A percentile compares a stretch with the other conserved stretches of the same genome.
These are phyloP conservation scores for Ustilago sp. DNA, from an alignment of 1,284 basidiomycete genomes.

Conservation along the genomic window DNA sequence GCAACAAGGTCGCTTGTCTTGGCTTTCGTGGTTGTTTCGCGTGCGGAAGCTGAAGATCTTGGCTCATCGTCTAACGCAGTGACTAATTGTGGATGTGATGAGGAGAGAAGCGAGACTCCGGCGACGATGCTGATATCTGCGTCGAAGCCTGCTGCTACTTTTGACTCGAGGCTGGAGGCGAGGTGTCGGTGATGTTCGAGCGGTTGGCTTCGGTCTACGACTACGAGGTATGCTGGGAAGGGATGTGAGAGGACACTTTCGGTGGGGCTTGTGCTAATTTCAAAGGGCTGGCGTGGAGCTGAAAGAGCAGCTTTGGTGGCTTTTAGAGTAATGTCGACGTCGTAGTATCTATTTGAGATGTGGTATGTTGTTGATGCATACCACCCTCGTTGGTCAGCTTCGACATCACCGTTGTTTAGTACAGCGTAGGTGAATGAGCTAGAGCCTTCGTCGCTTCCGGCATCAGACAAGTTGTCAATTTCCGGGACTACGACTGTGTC, in stretches of 20 bases:
- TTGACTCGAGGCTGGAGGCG: constrained; percentile 19
- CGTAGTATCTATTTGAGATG: constrained; percentile 62
- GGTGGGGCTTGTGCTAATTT: neutral
- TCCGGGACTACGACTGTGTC: neutral
- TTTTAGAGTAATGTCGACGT: constrained; percentile 51
- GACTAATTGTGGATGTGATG: constrained; percentile 13
- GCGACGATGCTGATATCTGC: constrained; percentile 46
- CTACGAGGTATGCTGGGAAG: constrained; percentile 38
- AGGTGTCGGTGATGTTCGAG: constrained; percentile 29
- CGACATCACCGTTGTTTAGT: neutral
- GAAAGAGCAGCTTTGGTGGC: constrained; percentile 22
- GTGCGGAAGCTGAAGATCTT: neutral
- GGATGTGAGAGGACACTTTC: constrained; percentile 12
- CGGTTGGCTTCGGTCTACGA: constrained; percentile 35
- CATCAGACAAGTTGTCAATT: neutral
- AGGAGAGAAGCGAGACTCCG: constrained; percentile 26
- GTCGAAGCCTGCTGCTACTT: constrained; percentile 26
- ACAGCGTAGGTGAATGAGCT: constrained; percentile 44
- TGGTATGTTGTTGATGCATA: constrained; percentile 40
- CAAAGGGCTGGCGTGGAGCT: neutral
- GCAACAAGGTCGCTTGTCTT: constrained; percentile 44
- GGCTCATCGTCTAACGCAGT: constrained; percentile 23
- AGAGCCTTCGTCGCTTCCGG: constrained; percentile 28
- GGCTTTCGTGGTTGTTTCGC: neutral
- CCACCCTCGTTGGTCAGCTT: constrained; percentile 12